Evolutionary conservation across 164 flowering plant species (phyloP), one percentile per base, ranked within the genome.

Genomic region (Vitis amurensis): DNA sequence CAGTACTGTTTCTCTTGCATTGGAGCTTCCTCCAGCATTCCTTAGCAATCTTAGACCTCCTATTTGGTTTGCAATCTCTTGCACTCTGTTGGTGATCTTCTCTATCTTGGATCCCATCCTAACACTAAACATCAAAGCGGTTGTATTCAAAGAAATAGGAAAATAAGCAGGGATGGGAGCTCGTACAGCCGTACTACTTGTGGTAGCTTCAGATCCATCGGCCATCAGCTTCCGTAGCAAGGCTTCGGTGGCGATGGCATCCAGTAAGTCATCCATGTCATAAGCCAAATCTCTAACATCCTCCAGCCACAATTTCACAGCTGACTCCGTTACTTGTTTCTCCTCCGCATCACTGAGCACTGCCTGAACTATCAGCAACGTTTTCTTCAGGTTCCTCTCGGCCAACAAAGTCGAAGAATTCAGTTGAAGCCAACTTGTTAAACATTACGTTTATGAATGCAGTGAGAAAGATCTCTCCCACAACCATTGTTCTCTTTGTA

Each of bases 321-420:
- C 16, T 9, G 0, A 11, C 16, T 37, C 8, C 0, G 29, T 19
- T 6, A 31, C 16, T 37, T 69, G 66, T 19, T 69, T 61, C 60
- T 61, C 52, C n/a, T 69, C 72, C 1, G 72, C 72, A 37, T 69
- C 72, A 12, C 16, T 48, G 3, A 69, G 71, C 48, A 69, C 71
- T 1, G 51, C 65, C 13, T 17, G 17, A 17, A 17, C 17, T 17
- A 17, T 17, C 0, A 17, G 17, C 17, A 17, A 17, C 17, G 17
- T 17, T 17, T 17, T 17, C 17, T 17, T 44, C 71, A 52, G 23
- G 17, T 49, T 12, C 55, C 49, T 51, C 13, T 60, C 1, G 1
- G 27, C 27, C 1, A 23, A 23, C 27, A 23, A 1, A 23, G 27
- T 23, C 1, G 0, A 23, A 1, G 27, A 23, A 23, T 1, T 23